Base-by-base conservation (phyloP, 2,329 filamentous ascomycete genomes). In the Alternaria arborescens region DNA sequence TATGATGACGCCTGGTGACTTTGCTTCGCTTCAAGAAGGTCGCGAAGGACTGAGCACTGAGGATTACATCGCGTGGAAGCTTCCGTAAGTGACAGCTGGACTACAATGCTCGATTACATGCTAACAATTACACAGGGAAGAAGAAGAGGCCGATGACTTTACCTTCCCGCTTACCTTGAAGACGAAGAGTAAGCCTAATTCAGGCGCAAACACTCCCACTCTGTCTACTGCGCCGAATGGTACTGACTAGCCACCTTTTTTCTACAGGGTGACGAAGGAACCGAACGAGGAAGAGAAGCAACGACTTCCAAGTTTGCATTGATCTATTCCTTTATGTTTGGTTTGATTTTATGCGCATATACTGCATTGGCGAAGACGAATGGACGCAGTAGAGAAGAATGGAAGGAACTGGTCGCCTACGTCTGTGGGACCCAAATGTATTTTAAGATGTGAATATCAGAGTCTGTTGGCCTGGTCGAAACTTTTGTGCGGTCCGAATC, bases 1-100 rank as follows among this genome's bases (percentile, higher is more conserved):
- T 55, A 97, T 97, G 93, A 98, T 99, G 95, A 99, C 95, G 1
- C 95, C 95, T 8, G 95, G 95, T 47, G 95, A 99, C 79, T 98
- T 98, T 84, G 95, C 93, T 28, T 97, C 93, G 70, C 83, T 99
- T 57, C 95, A 98, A 80, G 95, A 99, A 80, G 93, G 93, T 44
- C 90, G 91, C 43, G 95, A 99, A 79, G 94, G 94, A 1, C 82
- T 99, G 70, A 95, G 86, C 82, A 98, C 95, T 0, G 95, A 99
- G 81, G 95, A 99, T 77, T 98, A 99, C 79, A 93, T 98, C 74
- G 91, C 94, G 32, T 99, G 95, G 95, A 97, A 96, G 82, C 84
- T 98, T 60, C 95, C 94, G 91, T 98, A 87, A 91, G 94, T 93
- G 6, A 26, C 32, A 3, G 30, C 6, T 5, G 22, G 8, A 14